Conservation (phyloP, 2,329 filamentous ascomycete species). For the Pseudogymnoascus sp. region DNA sequence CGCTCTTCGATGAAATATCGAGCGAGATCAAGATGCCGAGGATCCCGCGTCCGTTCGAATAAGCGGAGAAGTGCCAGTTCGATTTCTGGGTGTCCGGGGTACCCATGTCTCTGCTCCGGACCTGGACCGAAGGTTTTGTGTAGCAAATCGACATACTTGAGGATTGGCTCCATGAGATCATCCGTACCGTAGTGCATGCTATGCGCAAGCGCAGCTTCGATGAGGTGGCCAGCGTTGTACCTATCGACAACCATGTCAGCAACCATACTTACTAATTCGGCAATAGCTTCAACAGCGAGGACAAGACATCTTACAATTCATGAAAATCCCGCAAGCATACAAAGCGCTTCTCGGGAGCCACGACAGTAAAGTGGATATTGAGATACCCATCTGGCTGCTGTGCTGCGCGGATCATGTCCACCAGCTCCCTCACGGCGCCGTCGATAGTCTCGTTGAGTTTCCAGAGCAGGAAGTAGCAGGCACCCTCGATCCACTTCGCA, state of each 20-base stretch:
- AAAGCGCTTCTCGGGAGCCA: constrained; percentile 47
- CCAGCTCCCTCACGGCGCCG: constrained; percentile 45
- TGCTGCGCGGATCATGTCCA: constrained; percentile 47
- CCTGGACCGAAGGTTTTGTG: constrained; percentile 43
- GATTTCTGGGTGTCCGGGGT: constrained; percentile 52
- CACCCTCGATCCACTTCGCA: constrained; percentile 56
- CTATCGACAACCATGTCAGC: constrained; percentile 23
- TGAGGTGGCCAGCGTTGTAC: constrained; percentile 54
- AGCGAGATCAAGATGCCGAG: constrained; percentile 38
- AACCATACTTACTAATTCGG: background rate
- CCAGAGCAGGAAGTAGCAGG: constrained; percentile 45
- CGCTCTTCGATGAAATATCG: constrained; percentile 51
- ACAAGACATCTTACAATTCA: constrained; percentile 40
- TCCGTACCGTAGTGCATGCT: constrained; percentile 43
- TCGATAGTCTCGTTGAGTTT: constrained; percentile 39
- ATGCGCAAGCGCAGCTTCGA: constrained; percentile 53
- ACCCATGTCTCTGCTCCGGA: constrained; percentile 44
- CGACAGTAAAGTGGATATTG: constrained; percentile 55
- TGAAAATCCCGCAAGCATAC: constrained; percentile 54
- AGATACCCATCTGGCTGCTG: constrained; percentile 55
- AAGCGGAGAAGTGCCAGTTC: constrained; percentile 42
- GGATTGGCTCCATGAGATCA: constrained; percentile 42
- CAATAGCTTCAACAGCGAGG: background rate
- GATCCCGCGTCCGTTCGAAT: constrained; percentile 32
- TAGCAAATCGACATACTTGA: constrained; percentile 47